Conservation (phyloP, 2,329 filamentous ascomycete genomes). For the Penicillium sp. region DNA sequence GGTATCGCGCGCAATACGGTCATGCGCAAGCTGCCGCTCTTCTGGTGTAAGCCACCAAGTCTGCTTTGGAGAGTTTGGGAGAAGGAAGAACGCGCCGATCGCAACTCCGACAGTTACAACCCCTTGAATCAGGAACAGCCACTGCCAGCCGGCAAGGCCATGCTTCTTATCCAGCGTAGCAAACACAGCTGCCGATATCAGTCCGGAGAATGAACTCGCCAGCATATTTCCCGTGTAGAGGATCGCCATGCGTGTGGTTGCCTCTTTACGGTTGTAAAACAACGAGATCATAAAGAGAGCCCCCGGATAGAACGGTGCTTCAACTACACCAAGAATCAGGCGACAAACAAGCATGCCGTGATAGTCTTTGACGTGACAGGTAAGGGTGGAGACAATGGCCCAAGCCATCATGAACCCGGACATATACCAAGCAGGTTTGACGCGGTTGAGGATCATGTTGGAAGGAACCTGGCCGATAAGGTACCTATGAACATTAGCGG, state of each 20-base stretch:
- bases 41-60: conserved; percentile 53
- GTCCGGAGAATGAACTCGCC: conserved; percentile 21
- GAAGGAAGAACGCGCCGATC: conserved; percentile 42
- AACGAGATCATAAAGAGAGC: conserved; percentile 67
- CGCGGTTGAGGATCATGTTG: conserved; percentile 47
- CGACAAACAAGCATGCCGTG: conserved; percentile 37
- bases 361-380: conserved; percentile 20
- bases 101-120: conserved; percentile 45
- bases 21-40: conserved; percentile 55
- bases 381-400: conserved; percentile 23
- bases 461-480: conserved; percentile 40
- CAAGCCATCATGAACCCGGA: conserved; percentile 25
- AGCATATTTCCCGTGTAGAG: conserved; percentile 38
- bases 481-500: conserved; percentile 14
- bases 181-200: conserved; percentile 30
- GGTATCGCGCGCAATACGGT: conserved; percentile 57
- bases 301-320: conserved; percentile 62
- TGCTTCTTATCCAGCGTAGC: conserved; percentile 33
- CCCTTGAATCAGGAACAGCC: conserved; percentile 65
- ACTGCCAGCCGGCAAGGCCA: conserved; percentile 49
- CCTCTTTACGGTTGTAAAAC: conserved; percentile 68
- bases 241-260: conserved; percentile 45
- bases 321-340: conserved; percentile 40
- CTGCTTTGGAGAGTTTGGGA: conserved; percentile 48
- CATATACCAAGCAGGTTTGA: conserved; percentile 34